These are phyloP conservation scores for Ampelomyces quisqualis DNA, from an alignment of 2,329 filamentous ascomycete species.

Conservation along the genomic window DNA sequence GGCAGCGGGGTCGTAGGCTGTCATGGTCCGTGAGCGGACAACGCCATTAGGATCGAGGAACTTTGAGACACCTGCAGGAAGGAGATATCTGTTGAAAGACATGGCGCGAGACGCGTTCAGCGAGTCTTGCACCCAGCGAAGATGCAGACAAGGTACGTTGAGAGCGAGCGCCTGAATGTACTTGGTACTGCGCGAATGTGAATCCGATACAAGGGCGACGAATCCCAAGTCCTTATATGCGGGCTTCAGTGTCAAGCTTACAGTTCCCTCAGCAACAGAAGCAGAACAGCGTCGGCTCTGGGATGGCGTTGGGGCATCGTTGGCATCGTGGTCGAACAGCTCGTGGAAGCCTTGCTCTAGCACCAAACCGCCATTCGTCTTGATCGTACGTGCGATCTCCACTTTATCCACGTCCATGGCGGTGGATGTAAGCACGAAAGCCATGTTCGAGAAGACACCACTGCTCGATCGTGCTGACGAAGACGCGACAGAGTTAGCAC, in stretches of 20 bases:
- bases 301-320: constrained; percentile 20
- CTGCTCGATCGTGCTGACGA: constrained; percentile 26
- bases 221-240: constrained; percentile 65
- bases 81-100: constrained; percentile 77
- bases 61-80: constrained; percentile 78
- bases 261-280: constrained; percentile 13
- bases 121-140: constrained; percentile 78
- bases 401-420: constrained; percentile 56
- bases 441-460: constrained; percentile 74
- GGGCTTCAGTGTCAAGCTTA: constrained; percentile 57
- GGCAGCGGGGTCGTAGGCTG: constrained; percentile 58
- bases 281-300: constrained; percentile 15
- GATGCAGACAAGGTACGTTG: constrained; percentile 80
- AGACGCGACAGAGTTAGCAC: constrained; percentile 33
- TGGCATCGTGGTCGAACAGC: constrained; percentile 62
- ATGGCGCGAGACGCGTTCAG: constrained; percentile 62
- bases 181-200: constrained; percentile 82
- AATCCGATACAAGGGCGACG: constrained; percentile 80
- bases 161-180: constrained; percentile 94
- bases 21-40: constrained; percentile 70
- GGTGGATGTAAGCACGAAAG: constrained; percentile 78
- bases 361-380: constrained; percentile 69
- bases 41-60: constrained; percentile 68
- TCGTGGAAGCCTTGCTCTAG: constrained; percentile 76
- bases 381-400: constrained; percentile 63